Evolutionary conservation across 2,329 filamentous ascomycete genomes (phyloP).

Genomic region (Xylogone sp.): DNA sequence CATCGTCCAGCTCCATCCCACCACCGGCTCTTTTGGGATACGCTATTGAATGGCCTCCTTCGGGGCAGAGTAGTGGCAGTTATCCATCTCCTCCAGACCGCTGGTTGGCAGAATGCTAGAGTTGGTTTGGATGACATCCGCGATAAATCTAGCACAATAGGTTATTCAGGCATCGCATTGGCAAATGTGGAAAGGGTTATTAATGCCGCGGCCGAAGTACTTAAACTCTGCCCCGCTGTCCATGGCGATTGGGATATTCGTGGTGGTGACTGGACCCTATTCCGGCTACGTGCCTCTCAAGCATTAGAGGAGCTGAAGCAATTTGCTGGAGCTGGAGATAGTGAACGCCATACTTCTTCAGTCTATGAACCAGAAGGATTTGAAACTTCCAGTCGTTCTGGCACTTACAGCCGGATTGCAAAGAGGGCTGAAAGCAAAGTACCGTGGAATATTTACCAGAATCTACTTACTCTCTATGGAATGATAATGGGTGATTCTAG

Average conservation of each 20-base stretch:
- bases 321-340: slow-evolving; percentile 72
- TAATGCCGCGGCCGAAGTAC: slow-evolving; percentile 61
- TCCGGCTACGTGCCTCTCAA: slow-evolving; percentile 69
- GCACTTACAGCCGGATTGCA: slow-evolving; percentile 63
- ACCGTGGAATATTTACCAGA: slow-evolving; percentile 88
- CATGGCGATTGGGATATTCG: slow-evolving; percentile 77
- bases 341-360: slow-evolving; percentile 33
- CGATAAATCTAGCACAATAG: slow-evolving; percentile 47
- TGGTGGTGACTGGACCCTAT: slow-evolving; percentile 78
- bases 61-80: slow-evolving; percentile 70
- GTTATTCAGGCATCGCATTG: slow-evolving; percentile 71
- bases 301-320: slow-evolving; percentile 68
- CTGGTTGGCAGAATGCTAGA: slow-evolving; percentile 74
- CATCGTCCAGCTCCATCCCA: slow-evolving; percentile 70
- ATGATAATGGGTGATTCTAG: slow-evolving; percentile 73
- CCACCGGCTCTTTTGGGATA: slow-evolving; percentile 80
- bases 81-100: slow-evolving; percentile 64
- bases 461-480: slow-evolving; percentile 74
- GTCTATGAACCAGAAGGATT: slow-evolving; percentile 35
- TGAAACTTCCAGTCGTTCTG: slow-evolving; percentile 41
- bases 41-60: slow-evolving; percentile 68
- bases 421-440: slow-evolving; percentile 79
- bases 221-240: slow-evolving; percentile 70
- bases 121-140: slow-evolving; percentile 59
- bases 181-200: slow-evolving; percentile 72